Conservation (phyloP, 1,139 yeast genomes). For the Yamadazyma conglobata region DNA sequence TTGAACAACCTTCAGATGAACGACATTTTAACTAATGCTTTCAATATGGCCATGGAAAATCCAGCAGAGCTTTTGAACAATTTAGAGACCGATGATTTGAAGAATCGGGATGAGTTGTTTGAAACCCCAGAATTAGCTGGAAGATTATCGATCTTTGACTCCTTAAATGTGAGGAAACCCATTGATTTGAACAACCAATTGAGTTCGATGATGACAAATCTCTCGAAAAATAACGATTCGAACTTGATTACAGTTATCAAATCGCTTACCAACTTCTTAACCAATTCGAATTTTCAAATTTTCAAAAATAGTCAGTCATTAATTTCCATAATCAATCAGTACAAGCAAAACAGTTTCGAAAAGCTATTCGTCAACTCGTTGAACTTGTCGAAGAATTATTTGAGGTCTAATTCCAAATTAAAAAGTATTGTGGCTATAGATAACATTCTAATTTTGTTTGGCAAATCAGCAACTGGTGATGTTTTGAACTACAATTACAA, state of each 20-base stretch:
- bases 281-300: slow-evolving; percentile 18
- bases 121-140: slow-evolving; percentile 17
- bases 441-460: slow-evolving; percentile 14
- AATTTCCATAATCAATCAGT: slow-evolving; percentile 18
- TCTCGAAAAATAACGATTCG: slow-evolving; percentile 24
- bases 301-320: slow-evolving; percentile 17
- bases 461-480: slow-evolving; percentile 12
- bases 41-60: slow-evolving; percentile 67
- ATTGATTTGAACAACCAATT: slow-evolving; percentile 26
- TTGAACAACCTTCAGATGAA: slow-evolving; percentile 54
- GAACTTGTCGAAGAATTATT: slow-evolving; percentile 36
- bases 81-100: slow-evolving; percentile 36
- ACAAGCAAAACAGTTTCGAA: slow-evolving; percentile 24
- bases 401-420: slow-evolving; percentile 15
- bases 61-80: slow-evolving; percentile 55
- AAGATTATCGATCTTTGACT: slow-evolving; percentile 58
- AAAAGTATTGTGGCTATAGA: slow-evolving; percentile 14
- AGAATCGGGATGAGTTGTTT: slow-evolving; percentile 4
- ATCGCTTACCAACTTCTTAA: slow-evolving; percentile 41
- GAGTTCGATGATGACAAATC: slow-evolving; percentile 20
- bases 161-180: slow-evolving; percentile 32
- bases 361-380: slow-evolving; percentile 32
- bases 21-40: slow-evolving; percentile 69
- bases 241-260: slow-evolving; percentile 37
- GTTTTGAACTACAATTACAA: slow-evolving; percentile 13